A percentile compares a stretch with the other conserved stretches of the same genome.
Evolutionary conservation across 176 grass and related monocot species (phyloP).

Genomic region (Eleusine coracana): DNA sequence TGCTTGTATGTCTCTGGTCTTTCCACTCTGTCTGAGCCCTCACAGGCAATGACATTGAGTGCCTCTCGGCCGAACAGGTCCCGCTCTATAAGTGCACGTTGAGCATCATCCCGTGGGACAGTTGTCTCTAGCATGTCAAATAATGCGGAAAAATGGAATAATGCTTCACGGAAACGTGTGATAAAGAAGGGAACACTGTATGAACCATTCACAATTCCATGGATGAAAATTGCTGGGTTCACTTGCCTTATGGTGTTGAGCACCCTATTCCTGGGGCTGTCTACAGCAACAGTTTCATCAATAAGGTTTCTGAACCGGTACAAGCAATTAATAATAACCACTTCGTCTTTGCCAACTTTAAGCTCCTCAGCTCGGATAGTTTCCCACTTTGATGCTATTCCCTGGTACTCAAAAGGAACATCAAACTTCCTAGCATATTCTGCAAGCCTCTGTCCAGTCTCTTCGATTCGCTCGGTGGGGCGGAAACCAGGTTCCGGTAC

Average conservation of each 20-base stretch:
- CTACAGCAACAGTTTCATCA: conserved; percentile 75
- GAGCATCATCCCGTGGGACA: conserved; percentile 60
- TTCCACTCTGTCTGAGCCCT: conserved; percentile 88
- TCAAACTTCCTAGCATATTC: conserved; percentile 75
- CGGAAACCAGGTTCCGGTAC: conserved; percentile 77
- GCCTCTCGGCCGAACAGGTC: conserved; percentile 65
- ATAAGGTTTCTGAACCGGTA: conserved; percentile 69
- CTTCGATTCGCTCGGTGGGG: conserved; percentile 69
- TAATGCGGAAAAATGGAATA: conserved; percentile 75
- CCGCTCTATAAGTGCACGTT: conserved; percentile 69
- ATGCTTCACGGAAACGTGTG: conserved; percentile 84
- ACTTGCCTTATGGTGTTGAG: conserved; percentile 83
- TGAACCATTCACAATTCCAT: conserved; percentile 73
- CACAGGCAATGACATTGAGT: conserved; percentile 77
- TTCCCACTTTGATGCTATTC: conserved; percentile 69
- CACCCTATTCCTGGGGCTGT: conserved; percentile 73
- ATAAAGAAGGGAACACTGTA: conserved; percentile 86
- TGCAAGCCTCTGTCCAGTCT: conserved; percentile 66
- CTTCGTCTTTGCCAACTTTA: conserved; percentile 66
- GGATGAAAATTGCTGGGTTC: conserved; percentile 79
- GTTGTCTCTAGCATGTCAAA: conserved; percentile 86
- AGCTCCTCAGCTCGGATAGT: conserved; percentile 68
- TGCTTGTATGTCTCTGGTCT: conserved; percentile 92
- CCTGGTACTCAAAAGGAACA: conserved; percentile 72
- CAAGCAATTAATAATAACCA: conserved; percentile 77